A percentile compares a stretch with the other conserved stretches of the same genome.
Evolutionary conservation across 352 stramenopile genomes (phyloP).

Genomic region (Blastocystis sp.): DNA sequence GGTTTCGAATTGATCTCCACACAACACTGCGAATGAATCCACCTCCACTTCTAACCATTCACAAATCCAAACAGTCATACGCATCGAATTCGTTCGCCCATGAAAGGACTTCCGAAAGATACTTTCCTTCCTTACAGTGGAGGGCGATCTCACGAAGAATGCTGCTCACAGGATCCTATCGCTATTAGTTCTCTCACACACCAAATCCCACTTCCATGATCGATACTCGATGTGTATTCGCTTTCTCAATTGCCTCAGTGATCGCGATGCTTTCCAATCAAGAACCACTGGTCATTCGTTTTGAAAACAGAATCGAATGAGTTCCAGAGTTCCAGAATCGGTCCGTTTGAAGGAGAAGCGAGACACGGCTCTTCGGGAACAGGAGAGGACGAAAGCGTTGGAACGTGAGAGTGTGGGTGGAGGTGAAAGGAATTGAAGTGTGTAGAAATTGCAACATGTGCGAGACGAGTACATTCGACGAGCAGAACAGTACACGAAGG

Average conservation of each 20-base stretch:
- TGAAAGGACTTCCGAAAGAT: neutral
- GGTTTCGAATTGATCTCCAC: neutral
- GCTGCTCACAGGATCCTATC: neutral
- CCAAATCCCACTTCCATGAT: neutral
- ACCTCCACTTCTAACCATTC: neutral
- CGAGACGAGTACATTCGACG: neutral
- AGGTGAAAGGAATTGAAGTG: neutral
- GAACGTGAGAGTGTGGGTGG: neutral
- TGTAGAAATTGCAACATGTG: neutral
- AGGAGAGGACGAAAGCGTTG: neutral
- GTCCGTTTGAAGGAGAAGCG: constrained; percentile 44
- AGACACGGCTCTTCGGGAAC: neutral
- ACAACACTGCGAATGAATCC: neutral
- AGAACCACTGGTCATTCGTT: constrained; percentile 4
- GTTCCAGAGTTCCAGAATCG: constrained; percentile 9
- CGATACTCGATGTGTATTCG: neutral
- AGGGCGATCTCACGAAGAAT: neutral
- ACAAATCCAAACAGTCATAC: neutral
- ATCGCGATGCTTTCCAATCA: neutral
- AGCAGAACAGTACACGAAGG: constrained; percentile 11
- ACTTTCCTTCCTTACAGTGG: constrained; percentile 8
- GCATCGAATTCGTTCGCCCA: neutral
- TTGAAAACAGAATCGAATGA: neutral
- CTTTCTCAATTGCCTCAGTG: too few relatives aligned
- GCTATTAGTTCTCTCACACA: neutral